Base-by-base conservation (phyloP, 306 rosid genomes). In the Clitoria ternatea region DNA sequence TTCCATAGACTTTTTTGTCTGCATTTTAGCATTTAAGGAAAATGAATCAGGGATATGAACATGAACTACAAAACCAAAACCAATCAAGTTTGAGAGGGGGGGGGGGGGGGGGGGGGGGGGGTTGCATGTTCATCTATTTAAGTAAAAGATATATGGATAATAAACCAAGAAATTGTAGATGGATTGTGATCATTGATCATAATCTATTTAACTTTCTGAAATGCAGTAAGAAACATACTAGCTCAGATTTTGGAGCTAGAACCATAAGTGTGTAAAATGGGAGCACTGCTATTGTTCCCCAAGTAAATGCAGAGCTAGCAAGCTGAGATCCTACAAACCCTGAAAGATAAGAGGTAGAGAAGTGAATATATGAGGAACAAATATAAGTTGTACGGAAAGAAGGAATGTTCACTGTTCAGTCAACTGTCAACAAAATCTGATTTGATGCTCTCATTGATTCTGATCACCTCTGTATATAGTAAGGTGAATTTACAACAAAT, bases 181-280 rank as follows among this genome's bases (percentile, higher is more conserved):
- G 73, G 56, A 48, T 7, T 4, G 47, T 27, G 20, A 33, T 33
- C 23, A 18, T 10, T 5, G 29, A 10, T 60, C 23, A 44, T 72
- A 45, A 36, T n/a, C n/a, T n/a, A n/a, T n/a, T n/a, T n/a, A n/a
- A 45, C 15, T 61, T 57, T 64, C 73, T 39, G n/a, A 52, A 36
- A 29, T 77, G 48, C 7, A 32, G 69, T 30, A 17, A 61, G 52
- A 71, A 70, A 70, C 89, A 59, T 89, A 94, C 99, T 37, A 91
- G 72, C 55, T 84, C 81, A 50, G 99, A 79, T 49, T 85, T 87
- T 20, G 99, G 99, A 57, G 96, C 97, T 49, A 91, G 55, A 84
- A 94, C 96, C 97, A 94, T 94, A 61, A 94, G 97, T 49, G 89
- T 76, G 75, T 94, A 94, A 79, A 87, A 94, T 26, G 99, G 99